Base-by-base conservation (phyloP, 1,139 yeast species). In the Scheffersomyces parashehatae region DNA sequence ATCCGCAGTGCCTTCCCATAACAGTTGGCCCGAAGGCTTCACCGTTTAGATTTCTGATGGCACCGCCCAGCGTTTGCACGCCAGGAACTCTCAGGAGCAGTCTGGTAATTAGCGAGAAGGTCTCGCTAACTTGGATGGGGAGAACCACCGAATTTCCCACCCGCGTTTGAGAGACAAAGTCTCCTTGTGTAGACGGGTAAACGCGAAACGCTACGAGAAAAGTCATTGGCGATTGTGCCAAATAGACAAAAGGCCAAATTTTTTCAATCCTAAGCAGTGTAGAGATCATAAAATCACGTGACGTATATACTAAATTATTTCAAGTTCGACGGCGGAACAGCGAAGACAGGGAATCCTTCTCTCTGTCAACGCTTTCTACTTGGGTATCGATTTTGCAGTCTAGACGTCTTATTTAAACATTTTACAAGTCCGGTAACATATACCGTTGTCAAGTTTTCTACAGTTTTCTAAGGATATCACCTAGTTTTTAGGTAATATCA, bases 101-200 rank as follows among this genome's bases (percentile, higher is more conserved):
- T 43, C 26, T 40, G 41, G 42, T 45, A 36, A 36, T 50, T 45
- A 43, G 46, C 40, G 44, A 38, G 42, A 38, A 42, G 44, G 51
- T 47, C 43, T 33, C 49, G 32, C 43, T 37, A 41, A 38, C 49
- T 45, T 56, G 79, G 81, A 75, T 73, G 82, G 83, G 58, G 87
- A 62, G 82, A 64, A 77, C 79, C 88, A 83, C 88, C 88, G 88
- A 83, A 83, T 83, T 83, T 83, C 88, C 88, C 88, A 83, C 88
- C 85, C 85, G 82, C 76, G 37, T 55, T 58, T 37, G 35, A 44
- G 50, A 47, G 42, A 34, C 24, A 31, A 37, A 36, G 45, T 33
- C 48, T 62, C 73, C 74, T 72, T 75, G 54, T 68, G 87, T 70
- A 52, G 55, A 68, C 85, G 84, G 85, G 88, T 82, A 77, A 73